Base-by-base conservation (phyloP, 129 eudicot genomes). In the Tagetes patula region DNA sequence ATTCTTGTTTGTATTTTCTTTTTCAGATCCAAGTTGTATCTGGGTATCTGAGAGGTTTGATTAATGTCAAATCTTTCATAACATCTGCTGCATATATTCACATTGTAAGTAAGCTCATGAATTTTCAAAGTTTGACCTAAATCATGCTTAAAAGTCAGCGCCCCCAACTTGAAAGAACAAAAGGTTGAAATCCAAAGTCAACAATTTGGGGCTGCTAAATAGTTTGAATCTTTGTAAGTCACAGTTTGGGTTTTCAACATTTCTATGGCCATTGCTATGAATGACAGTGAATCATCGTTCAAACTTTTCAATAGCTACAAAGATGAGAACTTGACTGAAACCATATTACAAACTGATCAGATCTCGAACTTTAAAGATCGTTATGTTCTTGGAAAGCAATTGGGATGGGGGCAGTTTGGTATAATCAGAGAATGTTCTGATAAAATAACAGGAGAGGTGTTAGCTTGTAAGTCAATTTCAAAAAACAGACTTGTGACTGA, bases 351-450 rank as follows among this genome's bases (percentile, higher is more conserved):
- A 37, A 76, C 96, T 2, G 72, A 80, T 6, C 75, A 60, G 50
- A 84, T 72, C n/a, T 74, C 85, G 0, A 76, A 84, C 75, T 45
- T 91, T 49, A 84, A 72, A 46, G 97, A 88, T 48, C 71, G 67
- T 2, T 91, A 86, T 76, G 85, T 84, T 66, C 90, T 88, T 61
- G 92, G 96, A 52, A 80, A 82, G 31, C 90, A 86, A 31, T 75
- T 88, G 56, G 96, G 93, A 13, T 83, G 87, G 96, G 97, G 97
- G 41, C 91, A 87, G 38, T 92, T 92, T 49, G 96, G 97, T 20
- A 75, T 89, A 1, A 89, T 89, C 62, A 76, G 89, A 79, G 87
- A 76, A 33, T 92, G 97, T 63, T 75, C 83, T 0, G 94, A 89
- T 78, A 89, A 79, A 72, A 75, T 82, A 6, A 92, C 89, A 0